Evolutionary conservation across 306 rosid genomes (phyloP).

Genomic region (Trifolium fragiferum): DNA sequence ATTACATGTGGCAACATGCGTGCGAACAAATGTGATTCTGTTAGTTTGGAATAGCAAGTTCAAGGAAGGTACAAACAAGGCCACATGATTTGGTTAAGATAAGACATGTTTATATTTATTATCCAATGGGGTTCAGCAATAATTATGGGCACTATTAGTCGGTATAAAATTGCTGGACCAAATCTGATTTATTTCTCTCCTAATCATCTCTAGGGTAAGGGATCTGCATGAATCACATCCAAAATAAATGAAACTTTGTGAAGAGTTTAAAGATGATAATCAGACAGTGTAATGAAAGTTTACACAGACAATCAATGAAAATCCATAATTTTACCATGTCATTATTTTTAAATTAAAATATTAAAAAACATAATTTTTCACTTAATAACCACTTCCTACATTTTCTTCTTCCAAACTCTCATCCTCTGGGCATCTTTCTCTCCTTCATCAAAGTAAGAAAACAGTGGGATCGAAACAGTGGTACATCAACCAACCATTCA

Average conservation of each 20-base stretch:
- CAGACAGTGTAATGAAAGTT: too few species aligned
- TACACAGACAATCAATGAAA: too few species aligned
- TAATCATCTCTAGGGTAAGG: not conserved
- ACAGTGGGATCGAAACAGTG: too few species aligned
- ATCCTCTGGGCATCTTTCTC: too few species aligned
- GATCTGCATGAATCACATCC: not conserved
- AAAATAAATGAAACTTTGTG: not conserved
- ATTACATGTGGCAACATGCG: slow-evolving; percentile 4
- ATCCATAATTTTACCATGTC: too few species aligned
- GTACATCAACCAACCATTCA: too few species aligned
- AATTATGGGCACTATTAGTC: slow-evolving; percentile 39
- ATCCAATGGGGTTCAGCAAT: slow-evolving; percentile 2
- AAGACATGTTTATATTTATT: slow-evolving; percentile 34
- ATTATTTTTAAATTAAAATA: too few species aligned
- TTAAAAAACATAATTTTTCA: too few species aligned
- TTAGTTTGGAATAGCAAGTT: slow-evolving; percentile 28
- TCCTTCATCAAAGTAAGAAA: too few species aligned
- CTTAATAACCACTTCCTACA: too few species aligned
- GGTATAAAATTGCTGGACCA: slow-evolving; percentile 28
- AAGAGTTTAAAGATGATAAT: too few species aligned
- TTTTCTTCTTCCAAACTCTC: too few species aligned
- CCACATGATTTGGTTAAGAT: slow-evolving; percentile 42
- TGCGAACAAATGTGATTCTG: slow-evolving; percentile 6
- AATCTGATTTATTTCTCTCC: not conserved
- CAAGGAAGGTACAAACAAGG: slow-evolving; percentile 31